phyloP scores from a whole-genome alignment of 257 asterid genomes.

The Jaltomata sinuosa region DNA sequence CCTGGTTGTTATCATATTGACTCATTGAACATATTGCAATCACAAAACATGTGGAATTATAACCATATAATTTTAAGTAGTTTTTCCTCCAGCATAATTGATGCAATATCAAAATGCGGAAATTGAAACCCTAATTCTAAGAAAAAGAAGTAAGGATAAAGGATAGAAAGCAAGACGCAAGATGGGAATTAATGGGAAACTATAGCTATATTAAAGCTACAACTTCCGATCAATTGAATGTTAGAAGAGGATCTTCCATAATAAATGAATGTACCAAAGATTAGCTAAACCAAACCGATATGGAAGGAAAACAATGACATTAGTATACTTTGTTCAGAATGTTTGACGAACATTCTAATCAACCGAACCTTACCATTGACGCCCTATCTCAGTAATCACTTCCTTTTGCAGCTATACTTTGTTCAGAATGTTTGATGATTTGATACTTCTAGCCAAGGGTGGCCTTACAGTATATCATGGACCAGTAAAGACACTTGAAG shows the following conservation, averaged over 20 bases:
- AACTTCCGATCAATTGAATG: no score
- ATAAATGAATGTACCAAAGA: not conserved
- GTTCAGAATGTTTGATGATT: constrained; percentile 96
- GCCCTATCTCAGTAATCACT: not conserved
- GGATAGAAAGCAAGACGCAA: no score
- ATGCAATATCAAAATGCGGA: not conserved
- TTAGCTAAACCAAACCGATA: not conserved
- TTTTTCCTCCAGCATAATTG: not conserved
- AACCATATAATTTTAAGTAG: not conserved
- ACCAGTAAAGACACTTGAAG: constrained; percentile 92
- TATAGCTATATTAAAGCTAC: no score
- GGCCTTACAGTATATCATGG: constrained; percentile 96
- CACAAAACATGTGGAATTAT: not conserved
- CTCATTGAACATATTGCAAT: not conserved
- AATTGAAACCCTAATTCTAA: not conserved
- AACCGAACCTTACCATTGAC: not conserved
- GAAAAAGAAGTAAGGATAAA: not conserved
- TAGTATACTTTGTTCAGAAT: no score
- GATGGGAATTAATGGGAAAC: no score
- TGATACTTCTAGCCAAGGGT: constrained; percentile 96
- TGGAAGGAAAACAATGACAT: not conserved
- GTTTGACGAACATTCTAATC: no score
- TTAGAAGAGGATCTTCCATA: not conserved
- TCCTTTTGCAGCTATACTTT: constrained; percentile 69
- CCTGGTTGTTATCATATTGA: not conserved